Evolutionary conservation across 768 basidiomycete species (phyloP).

Genomic region (Auriscalpium microsporum): DNA sequence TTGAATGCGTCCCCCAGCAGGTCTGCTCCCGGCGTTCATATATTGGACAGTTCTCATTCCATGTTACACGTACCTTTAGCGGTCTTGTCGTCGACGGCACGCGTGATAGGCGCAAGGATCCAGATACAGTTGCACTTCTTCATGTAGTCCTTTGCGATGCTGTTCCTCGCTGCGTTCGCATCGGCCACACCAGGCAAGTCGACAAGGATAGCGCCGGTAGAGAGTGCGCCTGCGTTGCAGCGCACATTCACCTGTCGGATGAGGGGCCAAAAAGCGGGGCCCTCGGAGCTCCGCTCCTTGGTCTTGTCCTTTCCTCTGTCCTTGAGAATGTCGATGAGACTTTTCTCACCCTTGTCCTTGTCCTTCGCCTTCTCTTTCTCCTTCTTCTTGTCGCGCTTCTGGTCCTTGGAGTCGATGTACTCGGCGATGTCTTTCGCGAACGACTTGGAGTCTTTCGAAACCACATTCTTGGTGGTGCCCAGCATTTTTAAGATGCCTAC

Average conservation of each 20-base stretch:
- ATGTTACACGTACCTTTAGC: constrained; percentile 35
- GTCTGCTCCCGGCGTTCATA: constrained; percentile 24
- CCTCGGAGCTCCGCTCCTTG: constrained; percentile 22
- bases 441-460: constrained; percentile 38
- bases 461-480: constrained; percentile 46
- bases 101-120: constrained; percentile 57
- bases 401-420: constrained; percentile 58
- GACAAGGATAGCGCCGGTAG: constrained; percentile 54
- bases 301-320: constrained; percentile 26
- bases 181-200: constrained; percentile 62
- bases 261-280: constrained; percentile 51
- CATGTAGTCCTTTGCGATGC: constrained; percentile 59
- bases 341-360: constrained; percentile 13
- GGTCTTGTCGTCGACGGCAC: constrained; percentile 59
- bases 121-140: constrained; percentile 57
- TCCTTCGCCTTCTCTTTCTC: constrained; percentile 19
- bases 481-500: constrained; percentile 38
- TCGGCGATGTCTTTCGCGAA: constrained; percentile 50
- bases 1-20: constrained; percentile 59
- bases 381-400: constrained; percentile 40
- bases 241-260: constrained; percentile 56
- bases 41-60: not conserved
- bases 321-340: constrained; percentile 10
- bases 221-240: constrained; percentile 41
- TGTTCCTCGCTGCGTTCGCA: constrained; percentile 55